These are phyloP conservation scores for Beauveria australis DNA, from an alignment of 2,329 filamentous ascomycete species.

Conservation along the genomic window DNA sequence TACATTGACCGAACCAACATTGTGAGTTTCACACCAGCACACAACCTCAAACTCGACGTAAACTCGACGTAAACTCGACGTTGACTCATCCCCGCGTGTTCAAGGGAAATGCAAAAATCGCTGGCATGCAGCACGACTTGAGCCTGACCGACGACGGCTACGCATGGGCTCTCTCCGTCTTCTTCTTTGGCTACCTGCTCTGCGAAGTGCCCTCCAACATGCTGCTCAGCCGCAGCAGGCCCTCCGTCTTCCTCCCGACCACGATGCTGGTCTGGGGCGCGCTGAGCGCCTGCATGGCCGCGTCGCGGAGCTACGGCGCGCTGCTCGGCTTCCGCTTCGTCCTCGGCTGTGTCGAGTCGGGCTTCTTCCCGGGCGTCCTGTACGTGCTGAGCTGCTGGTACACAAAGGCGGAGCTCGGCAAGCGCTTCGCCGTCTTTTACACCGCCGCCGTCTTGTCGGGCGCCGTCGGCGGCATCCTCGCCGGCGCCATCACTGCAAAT, in stretches of 20 bases:
- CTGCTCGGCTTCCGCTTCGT: slow-evolving; percentile 40
- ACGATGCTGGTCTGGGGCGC: slow-evolving; percentile 48
- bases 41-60: no score
- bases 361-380: slow-evolving; percentile 48
- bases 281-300: slow-evolving; percentile 45
- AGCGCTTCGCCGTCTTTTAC: slow-evolving; percentile 47
- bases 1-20: slow-evolving; percentile 24
- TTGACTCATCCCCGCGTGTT: slow-evolving; percentile 46
- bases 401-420: slow-evolving; percentile 45
- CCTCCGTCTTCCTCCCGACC: slow-evolving; percentile 43
- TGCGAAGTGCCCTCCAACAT: slow-evolving; percentile 50
- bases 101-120: slow-evolving; percentile 50
- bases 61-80: slow-evolving; percentile 26
- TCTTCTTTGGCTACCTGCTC: slow-evolving; percentile 49
- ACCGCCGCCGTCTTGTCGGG: slow-evolving; percentile 46
- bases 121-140: slow-evolving; percentile 42
- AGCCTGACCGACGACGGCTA: slow-evolving; percentile 38
- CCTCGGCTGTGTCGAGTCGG: slow-evolving; percentile 48
- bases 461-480: slow-evolving; percentile 50
- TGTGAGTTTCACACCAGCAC: slow-evolving; percentile 11
- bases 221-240: slow-evolving; percentile 42
- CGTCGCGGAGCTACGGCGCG: slow-evolving; percentile 37
- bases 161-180: slow-evolving; percentile 49
- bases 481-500: slow-evolving; percentile 46
- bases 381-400: slow-evolving; percentile 51